Percentiles rank a stretch among this genome's conserved stretches.
phyloP scores from a whole-genome alignment of 202 grass and related monocot species.

The Panicum hallii region DNA sequence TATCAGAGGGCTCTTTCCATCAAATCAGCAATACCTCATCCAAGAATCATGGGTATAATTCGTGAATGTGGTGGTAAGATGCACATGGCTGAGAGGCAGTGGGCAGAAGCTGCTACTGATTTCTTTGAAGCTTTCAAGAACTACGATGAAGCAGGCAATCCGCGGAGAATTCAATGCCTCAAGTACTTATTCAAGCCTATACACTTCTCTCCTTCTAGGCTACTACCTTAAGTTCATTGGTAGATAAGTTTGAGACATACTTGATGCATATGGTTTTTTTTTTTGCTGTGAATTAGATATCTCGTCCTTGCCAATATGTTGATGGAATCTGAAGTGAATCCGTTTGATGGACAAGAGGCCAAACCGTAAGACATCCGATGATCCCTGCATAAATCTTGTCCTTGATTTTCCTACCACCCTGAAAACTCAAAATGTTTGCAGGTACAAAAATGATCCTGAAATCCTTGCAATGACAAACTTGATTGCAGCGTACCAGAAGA shows the following conservation, averaged over 20 bases:
- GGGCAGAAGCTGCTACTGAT: conserved; percentile 94
- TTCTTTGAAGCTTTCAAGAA: conserved; percentile 99
- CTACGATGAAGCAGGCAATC: conserved; percentile 99
- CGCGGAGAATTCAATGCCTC: conserved; percentile 89
- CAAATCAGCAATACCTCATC: conserved; percentile 98
- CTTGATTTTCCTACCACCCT: conserved; percentile 27
- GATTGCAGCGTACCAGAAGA: conserved; percentile 97
- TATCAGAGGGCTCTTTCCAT: conserved; percentile 98
- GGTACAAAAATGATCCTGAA: conserved; percentile 99
- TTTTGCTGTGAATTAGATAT: conserved; percentile 61
- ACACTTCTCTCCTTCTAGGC: conserved; percentile 10
- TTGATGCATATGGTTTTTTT: not conserved
- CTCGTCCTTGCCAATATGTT: conserved; percentile 99
- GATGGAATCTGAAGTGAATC: conserved; percentile 99
- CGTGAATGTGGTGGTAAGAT: conserved; percentile 99
- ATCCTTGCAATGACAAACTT: conserved; percentile 99
- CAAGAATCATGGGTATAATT: conserved; percentile 99
- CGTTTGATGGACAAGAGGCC: conserved; percentile 98
- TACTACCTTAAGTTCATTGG: conserved; percentile 10
- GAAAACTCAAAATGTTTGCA: conserved; percentile 48
- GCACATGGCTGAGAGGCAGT: conserved; percentile 99
- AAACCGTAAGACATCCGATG: conserved; percentile 78
- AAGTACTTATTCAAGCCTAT: conserved; percentile 61
- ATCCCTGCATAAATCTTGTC: conserved; percentile 24
- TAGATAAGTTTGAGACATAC: conserved; percentile 21